Conservation (phyloP, 108 stramenopile species). For the Skeletonema tropicum region DNA sequence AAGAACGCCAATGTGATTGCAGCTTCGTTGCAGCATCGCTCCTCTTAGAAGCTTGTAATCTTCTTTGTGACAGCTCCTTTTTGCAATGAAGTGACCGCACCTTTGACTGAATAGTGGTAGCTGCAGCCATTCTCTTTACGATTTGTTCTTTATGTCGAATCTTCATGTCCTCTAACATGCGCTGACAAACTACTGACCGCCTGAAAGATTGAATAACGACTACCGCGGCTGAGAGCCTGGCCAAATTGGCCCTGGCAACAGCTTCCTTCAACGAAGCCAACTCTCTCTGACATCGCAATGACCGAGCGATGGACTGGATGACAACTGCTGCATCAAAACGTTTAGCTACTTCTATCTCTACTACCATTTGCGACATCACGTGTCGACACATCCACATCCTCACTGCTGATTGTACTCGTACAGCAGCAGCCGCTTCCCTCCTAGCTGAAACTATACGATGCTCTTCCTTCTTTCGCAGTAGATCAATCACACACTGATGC, state of each 20-base stretch:
- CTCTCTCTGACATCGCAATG: background rate
- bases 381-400: slow-evolving; percentile 1
- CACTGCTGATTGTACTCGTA: slow-evolving; percentile 7
- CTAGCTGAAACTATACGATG: background rate
- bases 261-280: background rate
- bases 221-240: too few relatives aligned
- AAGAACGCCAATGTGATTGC: slow-evolving; percentile 15
- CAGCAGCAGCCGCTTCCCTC: slow-evolving; percentile 4
- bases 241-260: background rate
- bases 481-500: background rate
- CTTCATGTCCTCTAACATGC: background rate
- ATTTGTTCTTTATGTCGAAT: background rate
- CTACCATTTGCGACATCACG: too few relatives aligned
- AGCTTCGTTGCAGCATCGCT: slow-evolving; percentile 2
- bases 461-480: background rate
- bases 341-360: too few relatives aligned
- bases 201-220: background rate
- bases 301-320: background rate
- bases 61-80: background rate
- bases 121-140: background rate
- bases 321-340: too few relatives aligned
- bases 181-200: too few relatives aligned
- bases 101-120: background rate
- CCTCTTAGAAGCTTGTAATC: background rate
- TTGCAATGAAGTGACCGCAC: background rate